Percentiles rank a stretch among this genome's conserved stretches.
These are phyloP conservation scores for Suillus fuscotomentosus DNA, from an alignment of 768 basidiomycete species.

Conservation along the genomic window DNA sequence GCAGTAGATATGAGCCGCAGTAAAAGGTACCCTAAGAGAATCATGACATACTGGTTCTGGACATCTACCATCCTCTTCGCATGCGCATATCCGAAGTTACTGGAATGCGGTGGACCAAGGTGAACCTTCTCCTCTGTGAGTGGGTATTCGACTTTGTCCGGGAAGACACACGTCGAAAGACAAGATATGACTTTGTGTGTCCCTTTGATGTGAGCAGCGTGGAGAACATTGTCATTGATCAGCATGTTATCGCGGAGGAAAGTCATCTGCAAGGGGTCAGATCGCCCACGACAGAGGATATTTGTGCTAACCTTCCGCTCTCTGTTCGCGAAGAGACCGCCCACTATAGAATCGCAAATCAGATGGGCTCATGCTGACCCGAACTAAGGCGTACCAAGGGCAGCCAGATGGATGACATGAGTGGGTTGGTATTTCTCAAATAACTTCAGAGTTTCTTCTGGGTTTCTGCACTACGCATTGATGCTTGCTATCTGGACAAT, in stretches of 20 bases:
- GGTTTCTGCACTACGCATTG: conserved; percentile 47
- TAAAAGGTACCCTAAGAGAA: not conserved
- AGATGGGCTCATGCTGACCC: not conserved
- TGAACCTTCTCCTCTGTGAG: conserved; percentile 93
- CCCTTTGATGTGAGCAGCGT: conserved; percentile 64
- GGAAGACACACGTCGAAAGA: conserved; percentile 96
- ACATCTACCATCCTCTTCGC: conserved; percentile 96
- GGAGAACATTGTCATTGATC: conserved; percentile 94
- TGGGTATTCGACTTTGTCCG: conserved; percentile 92
- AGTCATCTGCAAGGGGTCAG: conserved; percentile 52
- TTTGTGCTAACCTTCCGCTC: conserved; percentile 68
- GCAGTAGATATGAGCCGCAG: not conserved
- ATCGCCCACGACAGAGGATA: not conserved
- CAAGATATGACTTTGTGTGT: conserved; percentile 87
- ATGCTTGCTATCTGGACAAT: not conserved
- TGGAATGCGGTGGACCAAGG: conserved; percentile 86
- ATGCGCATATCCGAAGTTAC: conserved; percentile 96
- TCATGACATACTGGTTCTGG: conserved; percentile 75
- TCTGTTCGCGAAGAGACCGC: conserved; percentile 96
- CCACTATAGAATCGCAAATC: conserved; percentile 51
- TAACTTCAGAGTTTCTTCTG: conserved; percentile 63
- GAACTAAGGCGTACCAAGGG: conserved; percentile 60
- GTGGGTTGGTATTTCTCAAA: conserved; percentile 94
- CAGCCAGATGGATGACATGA: conserved; percentile 95
- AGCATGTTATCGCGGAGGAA: conserved; percentile 94